These are phyloP conservation scores for Avena eriantha DNA, from an alignment of 176 grass and related monocot species.

Conservation along the genomic window DNA sequence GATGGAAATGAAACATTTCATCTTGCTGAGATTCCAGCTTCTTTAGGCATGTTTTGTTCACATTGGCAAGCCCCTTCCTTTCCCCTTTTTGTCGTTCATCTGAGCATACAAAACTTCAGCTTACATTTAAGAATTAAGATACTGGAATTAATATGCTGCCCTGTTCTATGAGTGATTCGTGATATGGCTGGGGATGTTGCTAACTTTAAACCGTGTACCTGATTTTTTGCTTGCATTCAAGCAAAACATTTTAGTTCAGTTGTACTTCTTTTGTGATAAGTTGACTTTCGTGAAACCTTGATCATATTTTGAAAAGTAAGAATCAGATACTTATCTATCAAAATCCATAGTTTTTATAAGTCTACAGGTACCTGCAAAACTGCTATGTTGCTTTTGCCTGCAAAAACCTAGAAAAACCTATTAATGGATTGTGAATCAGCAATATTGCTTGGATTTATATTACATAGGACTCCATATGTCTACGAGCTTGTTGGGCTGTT, in stretches of 20 bases:
- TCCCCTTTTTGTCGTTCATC: not conserved
- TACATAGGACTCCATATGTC: not conserved
- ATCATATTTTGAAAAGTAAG: slow-evolving; percentile 12
- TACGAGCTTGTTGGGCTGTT: not conserved
- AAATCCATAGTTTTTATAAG: slow-evolving; percentile 2
- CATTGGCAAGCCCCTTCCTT: not conserved
- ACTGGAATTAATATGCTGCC: not conserved
- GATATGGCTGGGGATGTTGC: not conserved
- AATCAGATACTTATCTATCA: not conserved
- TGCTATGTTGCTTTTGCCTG: not conserved
- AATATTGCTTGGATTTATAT: not conserved
- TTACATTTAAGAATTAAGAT: not conserved
- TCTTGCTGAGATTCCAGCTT: not conserved
- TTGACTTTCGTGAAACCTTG: not conserved
- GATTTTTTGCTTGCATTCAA: not conserved
- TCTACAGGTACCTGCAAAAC: not conserved
- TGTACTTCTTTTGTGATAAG: not conserved
- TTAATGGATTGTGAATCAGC: not conserved
- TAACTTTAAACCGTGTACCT: slow-evolving; percentile 6
- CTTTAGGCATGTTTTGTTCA: slow-evolving; percentile 18
- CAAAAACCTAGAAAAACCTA: not conserved
- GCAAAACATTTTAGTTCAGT: not conserved
- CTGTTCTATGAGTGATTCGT: not conserved
- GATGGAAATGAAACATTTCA: slow-evolving; percentile 13
- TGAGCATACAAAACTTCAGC: not conserved